phyloP scores from a whole-genome alignment of 2,329 filamentous ascomycete species.

The Aspergillus brasiliensis region DNA sequence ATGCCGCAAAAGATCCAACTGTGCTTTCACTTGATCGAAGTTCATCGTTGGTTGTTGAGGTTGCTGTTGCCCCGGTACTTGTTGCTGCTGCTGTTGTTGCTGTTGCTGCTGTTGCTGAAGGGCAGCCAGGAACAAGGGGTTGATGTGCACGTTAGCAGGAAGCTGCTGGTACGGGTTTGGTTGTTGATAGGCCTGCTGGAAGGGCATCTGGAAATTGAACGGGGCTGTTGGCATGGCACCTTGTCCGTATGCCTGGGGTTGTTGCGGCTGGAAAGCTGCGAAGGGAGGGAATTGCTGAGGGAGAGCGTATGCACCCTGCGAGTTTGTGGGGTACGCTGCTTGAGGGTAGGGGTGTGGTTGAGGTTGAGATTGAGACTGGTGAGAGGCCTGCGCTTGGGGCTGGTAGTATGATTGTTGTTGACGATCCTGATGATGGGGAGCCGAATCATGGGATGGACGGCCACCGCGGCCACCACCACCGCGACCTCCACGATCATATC shows the following conservation, averaged over 20 bases:
- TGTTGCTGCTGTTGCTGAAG: constrained; percentile 49
- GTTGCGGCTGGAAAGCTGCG: constrained; percentile 31
- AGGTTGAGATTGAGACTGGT: constrained; percentile 20
- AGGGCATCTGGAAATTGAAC: constrained; percentile 44
- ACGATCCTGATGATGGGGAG: constrained; percentile 31
- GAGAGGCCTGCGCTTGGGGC: constrained; percentile 6
- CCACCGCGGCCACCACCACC: constrained; percentile 42
- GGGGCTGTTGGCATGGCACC: constrained; percentile 27
- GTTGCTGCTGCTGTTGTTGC: constrained; percentile 29
- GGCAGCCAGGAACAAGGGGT: constrained; percentile 59
- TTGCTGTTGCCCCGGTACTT: constrained; percentile 25
- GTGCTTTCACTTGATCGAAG: constrained; percentile 46
- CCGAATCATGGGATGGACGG: constrained; percentile 31
- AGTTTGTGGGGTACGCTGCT: constrained; percentile 14
- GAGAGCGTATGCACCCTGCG: constrained; percentile 29
- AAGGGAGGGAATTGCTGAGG: constrained; percentile 34
- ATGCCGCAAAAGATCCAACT: constrained; percentile 44
- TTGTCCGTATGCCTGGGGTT: constrained; percentile 32
- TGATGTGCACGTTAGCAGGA: constrained; percentile 54
- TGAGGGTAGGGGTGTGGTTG: constrained; percentile 11
- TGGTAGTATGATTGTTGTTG: constrained; percentile 26
- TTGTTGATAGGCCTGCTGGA: constrained; percentile 41
- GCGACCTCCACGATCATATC: constrained; percentile 42
- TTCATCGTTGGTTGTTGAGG: constrained; percentile 35
- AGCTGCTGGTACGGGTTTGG: constrained; percentile 48